These are phyloP conservation scores for Colletotrichum navitas DNA, from an alignment of 2,329 filamentous ascomycete species.

Conservation along the genomic window DNA sequence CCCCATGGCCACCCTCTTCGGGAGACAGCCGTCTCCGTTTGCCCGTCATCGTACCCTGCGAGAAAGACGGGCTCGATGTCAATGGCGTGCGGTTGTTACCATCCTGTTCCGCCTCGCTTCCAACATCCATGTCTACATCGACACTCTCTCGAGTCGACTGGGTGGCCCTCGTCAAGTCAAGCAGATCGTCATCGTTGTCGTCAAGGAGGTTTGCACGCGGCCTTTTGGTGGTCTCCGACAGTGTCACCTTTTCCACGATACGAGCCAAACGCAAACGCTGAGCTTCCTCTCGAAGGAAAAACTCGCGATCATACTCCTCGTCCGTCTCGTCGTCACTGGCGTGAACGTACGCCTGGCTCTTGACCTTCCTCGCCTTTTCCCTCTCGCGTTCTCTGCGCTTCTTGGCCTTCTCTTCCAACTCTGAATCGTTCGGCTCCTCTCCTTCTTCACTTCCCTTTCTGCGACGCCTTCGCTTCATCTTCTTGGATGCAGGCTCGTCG, in stretches of 20 bases:
- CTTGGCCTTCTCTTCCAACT: constrained; percentile 73
- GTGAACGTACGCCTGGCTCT: constrained; percentile 85
- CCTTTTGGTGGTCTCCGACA: constrained; percentile 46
- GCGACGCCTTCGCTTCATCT: constrained; percentile 58
- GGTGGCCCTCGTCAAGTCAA: constrained; percentile 42
- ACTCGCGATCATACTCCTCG: constrained; percentile 76
- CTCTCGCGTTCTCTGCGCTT: constrained; percentile 75
- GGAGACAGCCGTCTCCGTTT: constrained; percentile 34
- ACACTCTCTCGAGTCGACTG: constrained; percentile 24
- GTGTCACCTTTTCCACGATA: constrained; percentile 48
- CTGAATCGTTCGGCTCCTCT: constrained; percentile 68
- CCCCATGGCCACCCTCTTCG: constrained; percentile 24
- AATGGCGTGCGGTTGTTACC: constrained; percentile 17
- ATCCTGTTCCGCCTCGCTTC: constrained; percentile 18
- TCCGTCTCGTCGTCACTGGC: constrained; percentile 93
- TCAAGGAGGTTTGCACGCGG: constrained; percentile 46
- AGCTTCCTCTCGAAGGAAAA: constrained; percentile 82
- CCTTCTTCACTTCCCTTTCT: constrained; percentile 59
- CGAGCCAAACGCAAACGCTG: constrained; percentile 53
- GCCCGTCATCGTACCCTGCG: constrained; percentile 27
- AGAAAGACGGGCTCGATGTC: constrained; percentile 36
- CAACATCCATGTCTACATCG: constrained; percentile 48
- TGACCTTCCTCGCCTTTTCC: constrained; percentile 84
- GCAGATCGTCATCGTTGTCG: constrained; percentile 43
- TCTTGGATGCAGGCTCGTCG: constrained; percentile 57